A percentile compares a stretch with the other conserved stretches of the same genome.
Evolutionary conservation across 495 filamentous ascomycete genomes (phyloP).

Genomic region (Daldinia vernicosa): DNA sequence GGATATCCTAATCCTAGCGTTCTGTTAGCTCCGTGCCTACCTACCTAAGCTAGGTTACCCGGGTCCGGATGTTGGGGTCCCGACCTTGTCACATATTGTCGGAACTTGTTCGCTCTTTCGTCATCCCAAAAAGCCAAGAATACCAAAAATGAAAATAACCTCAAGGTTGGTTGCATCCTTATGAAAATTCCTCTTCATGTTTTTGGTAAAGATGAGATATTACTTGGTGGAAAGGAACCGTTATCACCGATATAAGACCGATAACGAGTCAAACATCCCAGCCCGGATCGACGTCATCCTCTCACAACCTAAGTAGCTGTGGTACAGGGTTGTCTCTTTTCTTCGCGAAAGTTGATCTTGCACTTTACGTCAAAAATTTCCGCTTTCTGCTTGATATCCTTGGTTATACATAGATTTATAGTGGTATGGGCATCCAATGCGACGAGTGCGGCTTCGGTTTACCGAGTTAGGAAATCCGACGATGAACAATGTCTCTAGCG

Average conservation of each 20-base stretch:
- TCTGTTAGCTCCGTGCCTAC: background rate
- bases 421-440: background rate
- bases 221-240: background rate
- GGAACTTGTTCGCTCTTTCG: background rate
- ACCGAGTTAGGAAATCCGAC: conserved; percentile 25
- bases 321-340: conserved; percentile 23
- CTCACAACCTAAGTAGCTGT: conserved; percentile 11
- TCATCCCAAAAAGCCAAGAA: background rate
- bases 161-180: background rate
- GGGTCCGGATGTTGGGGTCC: background rate
- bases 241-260: conserved; percentile 42
- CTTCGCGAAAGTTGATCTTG: conserved; percentile 10
- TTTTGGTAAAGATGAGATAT: background rate
- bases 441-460: conserved; percentile 14
- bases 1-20: background rate
- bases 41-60: background rate
- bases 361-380: conserved; percentile 38
- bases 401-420: background rate
- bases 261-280: conserved; percentile 13
- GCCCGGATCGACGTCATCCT: conserved; percentile 33
- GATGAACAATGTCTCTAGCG: conserved; percentile 23
- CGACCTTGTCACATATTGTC: background rate
- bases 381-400: conserved; percentile 17
- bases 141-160: background rate
- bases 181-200: background rate